A percentile compares a stretch with the other conserved stretches of the same genome.
Conservation (phyloP, 2,329 filamentous ascomycete genomes). For the Ceratocystiopsis sp. region DNA sequence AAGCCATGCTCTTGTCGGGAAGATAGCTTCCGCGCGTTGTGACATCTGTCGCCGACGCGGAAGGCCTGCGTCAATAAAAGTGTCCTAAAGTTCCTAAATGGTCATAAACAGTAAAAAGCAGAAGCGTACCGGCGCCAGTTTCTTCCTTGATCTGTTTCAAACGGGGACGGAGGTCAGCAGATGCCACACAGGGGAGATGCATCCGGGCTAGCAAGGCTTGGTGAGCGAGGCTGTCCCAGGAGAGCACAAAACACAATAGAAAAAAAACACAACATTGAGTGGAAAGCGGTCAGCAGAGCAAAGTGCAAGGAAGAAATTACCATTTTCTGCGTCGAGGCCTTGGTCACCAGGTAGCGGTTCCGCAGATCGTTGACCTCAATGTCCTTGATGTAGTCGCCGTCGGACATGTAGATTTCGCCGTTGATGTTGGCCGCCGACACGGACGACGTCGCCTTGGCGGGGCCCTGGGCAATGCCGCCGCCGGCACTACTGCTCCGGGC, state of each 20-base stretch:
- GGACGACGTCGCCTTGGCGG: constrained; percentile 18
- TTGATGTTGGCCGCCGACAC: constrained; percentile 43
- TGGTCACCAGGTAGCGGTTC: constrained; percentile 93
- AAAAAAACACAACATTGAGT: constrained; percentile 12
- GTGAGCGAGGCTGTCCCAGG: constrained; percentile 55
- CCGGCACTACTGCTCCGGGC: too few relatives aligned
- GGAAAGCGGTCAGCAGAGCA: constrained; percentile 17
- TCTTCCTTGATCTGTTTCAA: constrained; percentile 90
- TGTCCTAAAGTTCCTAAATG: too few relatives aligned
- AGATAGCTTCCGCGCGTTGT: constrained; percentile 94
- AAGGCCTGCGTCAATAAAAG: constrained; percentile 23
- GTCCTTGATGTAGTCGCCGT: constrained; percentile 96
- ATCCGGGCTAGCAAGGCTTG: constrained; percentile 47
- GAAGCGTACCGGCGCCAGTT: constrained; percentile 93
- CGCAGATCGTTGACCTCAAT: constrained; percentile 97
- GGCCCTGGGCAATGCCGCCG: too few relatives aligned
- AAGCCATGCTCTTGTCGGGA: constrained; percentile 95
- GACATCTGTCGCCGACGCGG: constrained; percentile 56
- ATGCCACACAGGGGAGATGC: constrained; percentile 54
- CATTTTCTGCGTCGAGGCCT: constrained; percentile 96
- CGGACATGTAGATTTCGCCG: constrained; percentile 80
- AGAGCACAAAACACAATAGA: constrained; percentile 14
- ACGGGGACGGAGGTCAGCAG: constrained; percentile 80
- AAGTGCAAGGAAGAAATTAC: constrained; percentile 60
- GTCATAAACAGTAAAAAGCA: too few relatives aligned